A percentile compares a stretch with the other conserved stretches of the same genome.
These are phyloP conservation scores for Heracleum sosnowskyi DNA, from an alignment of 129 eudicot genomes.

Conservation along the genomic window DNA sequence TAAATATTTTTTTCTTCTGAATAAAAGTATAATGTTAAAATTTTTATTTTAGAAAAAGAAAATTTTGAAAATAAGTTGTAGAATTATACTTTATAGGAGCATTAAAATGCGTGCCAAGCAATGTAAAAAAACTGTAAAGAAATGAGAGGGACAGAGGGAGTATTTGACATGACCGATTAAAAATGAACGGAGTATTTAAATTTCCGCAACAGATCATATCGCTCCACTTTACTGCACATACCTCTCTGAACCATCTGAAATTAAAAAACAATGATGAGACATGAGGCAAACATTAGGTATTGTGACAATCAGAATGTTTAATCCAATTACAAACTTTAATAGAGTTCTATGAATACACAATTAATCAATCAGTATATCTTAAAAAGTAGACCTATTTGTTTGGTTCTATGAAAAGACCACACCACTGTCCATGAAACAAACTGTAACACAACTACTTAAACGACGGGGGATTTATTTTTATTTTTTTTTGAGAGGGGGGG, in stretches of 20 bases:
- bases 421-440: background rate
- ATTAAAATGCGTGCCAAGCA: no score
- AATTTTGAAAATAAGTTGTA: no score
- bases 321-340: background rate
- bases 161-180: background rate
- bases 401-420: slow-evolving; percentile 6
- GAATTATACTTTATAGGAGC: no score
- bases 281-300: slow-evolving; percentile 9
- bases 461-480: background rate
- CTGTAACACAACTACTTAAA: background rate
- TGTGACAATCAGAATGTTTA: slow-evolving; percentile 6
- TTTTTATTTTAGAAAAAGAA: no score
- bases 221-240: background rate
- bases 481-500: background rate
- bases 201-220: background rate
- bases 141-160: no score
- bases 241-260: background rate
- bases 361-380: background rate
- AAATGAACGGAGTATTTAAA: background rate
- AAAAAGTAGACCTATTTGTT: background rate
- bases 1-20: no score
- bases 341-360: background rate
- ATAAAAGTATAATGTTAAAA: no score
- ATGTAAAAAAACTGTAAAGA: no score
- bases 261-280: background rate